Evolutionary conservation across 2,329 filamentous ascomycete genomes (phyloP), one percentile per base, ranked within the genome.

Genomic region (Neofusicoccum kwambonambiense): DNA sequence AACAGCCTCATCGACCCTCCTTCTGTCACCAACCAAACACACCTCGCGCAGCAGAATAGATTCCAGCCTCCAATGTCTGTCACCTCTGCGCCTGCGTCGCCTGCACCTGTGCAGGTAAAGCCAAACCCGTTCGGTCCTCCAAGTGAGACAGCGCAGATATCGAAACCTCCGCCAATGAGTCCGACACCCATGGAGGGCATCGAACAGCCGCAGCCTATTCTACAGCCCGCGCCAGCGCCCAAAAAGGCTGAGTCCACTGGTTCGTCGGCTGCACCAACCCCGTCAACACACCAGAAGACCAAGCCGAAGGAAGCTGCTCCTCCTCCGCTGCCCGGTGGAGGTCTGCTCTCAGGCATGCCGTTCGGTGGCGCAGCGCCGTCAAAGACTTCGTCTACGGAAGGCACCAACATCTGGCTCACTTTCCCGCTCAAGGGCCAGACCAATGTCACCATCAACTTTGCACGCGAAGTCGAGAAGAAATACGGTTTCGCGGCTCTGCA

Each of bases 401-500:
- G 86, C 86, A 72, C 93, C 88, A 45, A 96, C 88, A 97, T 99
- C 68, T 86, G 96, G 62, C 84, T 99, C 17, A 89, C 90, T 64
- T 89, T 99, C 65, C 88, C 91, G 0, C 84, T 99, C 44, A 86
- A 89, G 65, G 91, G 92, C 45, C 88, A 91, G 70, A 90, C 87
- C 41, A 97, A 97, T 76, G 92, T 94, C 69, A 94, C 96, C 67
- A 88, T 99, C 79, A 98, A 98, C 76, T 97, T 98, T 69, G 93
- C 94, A 72, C 91, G 92, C 50, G 84, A 98, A 78, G 95, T 96
- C 11, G 92, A 97, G 77, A 93, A 96, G 68, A 90, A 90, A 67
- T 98, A 97, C 75, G 95, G 95, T 27, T 97, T 94, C 83, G 93
- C 96, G 67, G 95, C 94, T 0, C 83, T 98, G 41, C 93, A 98